Evolutionary conservation across 75 land plant genomes (phyloP), one percentile per base, ranked within the genome.

Genomic region (Picea glauca): DNA sequence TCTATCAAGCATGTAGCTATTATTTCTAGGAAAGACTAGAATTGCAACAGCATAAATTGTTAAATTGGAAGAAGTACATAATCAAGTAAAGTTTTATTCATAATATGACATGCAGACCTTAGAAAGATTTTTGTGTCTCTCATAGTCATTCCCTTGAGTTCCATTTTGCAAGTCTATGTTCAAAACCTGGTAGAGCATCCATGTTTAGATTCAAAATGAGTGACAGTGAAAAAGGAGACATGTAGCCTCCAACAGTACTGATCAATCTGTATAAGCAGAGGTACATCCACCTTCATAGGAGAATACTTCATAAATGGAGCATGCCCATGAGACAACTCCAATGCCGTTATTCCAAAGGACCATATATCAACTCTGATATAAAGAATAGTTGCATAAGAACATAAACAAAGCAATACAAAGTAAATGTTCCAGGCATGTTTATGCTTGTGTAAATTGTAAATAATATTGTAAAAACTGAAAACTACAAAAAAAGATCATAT

Each of bases 331-430:
- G 89, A 88, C 43, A 87, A 78, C 81, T 87, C 89, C 79, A 87
- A 58, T 21, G 89, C 89, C n/a, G 89, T 87, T 66, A 87, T 86
- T 77, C 89, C 89, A 77, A 87, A 87, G 43, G 88, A 85, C 89
- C 89, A 87, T 63, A 87, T 85, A 75, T 87, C 89, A 75, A 84
- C 88, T 81, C 88, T 87, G 87, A 56, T 20, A 15, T 30, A 13
- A 3, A 56, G 32, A 32, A 67, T 15, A 62, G 30, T 18, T 72
- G 20, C 20, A 38, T 21, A 40, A 58, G 40, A 66, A 21, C 79
- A 64, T 11, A 77, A 33, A 76, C 26, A 20, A 13, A 58, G 26
- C 33, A 78, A 43, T 31, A 74, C 17, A 79, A 75, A 75, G 33
- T 46, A 46, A 43, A 32, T 54, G 23, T 43, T 12, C 38, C 32